These are phyloP conservation scores for Tylopilus sp. DNA, from an alignment of 768 basidiomycete species.

Conservation along the genomic window DNA sequence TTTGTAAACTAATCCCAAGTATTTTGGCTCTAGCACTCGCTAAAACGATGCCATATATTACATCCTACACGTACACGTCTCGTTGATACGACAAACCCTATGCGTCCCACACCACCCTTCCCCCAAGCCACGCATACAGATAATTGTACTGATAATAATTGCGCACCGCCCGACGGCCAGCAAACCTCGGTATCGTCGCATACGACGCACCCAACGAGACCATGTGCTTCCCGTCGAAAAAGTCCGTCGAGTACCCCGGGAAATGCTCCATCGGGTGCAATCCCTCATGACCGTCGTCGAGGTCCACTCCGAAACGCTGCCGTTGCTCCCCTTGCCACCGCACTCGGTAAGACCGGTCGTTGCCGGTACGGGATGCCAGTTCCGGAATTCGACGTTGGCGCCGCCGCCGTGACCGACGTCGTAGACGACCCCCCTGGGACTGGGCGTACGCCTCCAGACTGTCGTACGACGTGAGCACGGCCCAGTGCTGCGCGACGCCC, in stretches of 20 bases:
- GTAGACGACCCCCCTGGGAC: constrained; percentile 77
- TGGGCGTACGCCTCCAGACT: constrained; percentile 65
- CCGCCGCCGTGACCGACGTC: constrained; percentile 63
- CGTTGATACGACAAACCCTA: no score
- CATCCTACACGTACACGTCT: no score
- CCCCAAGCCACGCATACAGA: constrained; percentile 70
- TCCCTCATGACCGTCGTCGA: constrained; percentile 67
- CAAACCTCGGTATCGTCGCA: constrained; percentile 78
- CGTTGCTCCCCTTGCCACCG: constrained; percentile 67
- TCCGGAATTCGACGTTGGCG: constrained; percentile 74
- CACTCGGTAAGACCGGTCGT: constrained; percentile 49
- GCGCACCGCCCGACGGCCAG: constrained; percentile 63
- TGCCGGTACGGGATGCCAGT: constrained; percentile 86
- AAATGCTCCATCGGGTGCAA: constrained; percentile 73
- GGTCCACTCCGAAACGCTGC: constrained; percentile 96
- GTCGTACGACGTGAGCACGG: constrained; percentile 77
- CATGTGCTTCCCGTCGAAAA: constrained; percentile 83
- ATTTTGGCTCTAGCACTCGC: no score
- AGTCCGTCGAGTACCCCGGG: constrained; percentile 84
- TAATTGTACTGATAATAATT: constrained; percentile 93
- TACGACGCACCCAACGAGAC: constrained; percentile 87
- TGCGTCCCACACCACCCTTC: constrained; percentile 54
- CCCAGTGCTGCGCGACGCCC: constrained; percentile 72
- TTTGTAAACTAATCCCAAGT: no score
- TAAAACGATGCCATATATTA: no score